phyloP scores from a whole-genome alignment of 768 basidiomycete genomes.

The Pleurotus citrinopileatus region DNA sequence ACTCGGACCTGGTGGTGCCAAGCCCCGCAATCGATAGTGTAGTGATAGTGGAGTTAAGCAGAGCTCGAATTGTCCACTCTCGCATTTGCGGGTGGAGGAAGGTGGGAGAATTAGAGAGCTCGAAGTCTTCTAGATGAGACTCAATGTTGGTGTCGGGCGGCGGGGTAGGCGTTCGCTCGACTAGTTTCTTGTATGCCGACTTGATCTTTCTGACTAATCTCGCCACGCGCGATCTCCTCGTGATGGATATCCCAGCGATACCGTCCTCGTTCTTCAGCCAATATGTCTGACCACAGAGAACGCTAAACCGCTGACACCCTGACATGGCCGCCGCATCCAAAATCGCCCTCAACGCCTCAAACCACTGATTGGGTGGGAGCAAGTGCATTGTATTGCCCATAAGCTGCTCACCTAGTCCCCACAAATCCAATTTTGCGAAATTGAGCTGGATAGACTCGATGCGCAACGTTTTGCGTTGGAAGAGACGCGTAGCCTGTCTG shows the following conservation, averaged over 20 bases:
- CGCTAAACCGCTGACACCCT: neutral
- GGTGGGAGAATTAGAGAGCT: constrained; percentile 9
- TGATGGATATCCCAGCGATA: neutral
- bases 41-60: constrained; percentile 11
- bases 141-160: neutral
- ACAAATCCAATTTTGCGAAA: neutral
- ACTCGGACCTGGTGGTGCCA: neutral
- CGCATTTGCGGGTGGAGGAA: constrained; percentile 11
- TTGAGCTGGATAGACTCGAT: constrained; percentile 3
- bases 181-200: neutral
- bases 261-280: neutral
- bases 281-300: constrained; percentile 1
- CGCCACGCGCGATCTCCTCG: neutral
- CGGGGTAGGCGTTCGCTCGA: neutral
- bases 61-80: constrained; percentile 15
- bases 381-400: constrained; percentile 2
- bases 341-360: neutral
- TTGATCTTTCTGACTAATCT: neutral
- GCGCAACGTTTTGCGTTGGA: neutral
- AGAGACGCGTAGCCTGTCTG: constrained; percentile 2
- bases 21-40: constrained; percentile 9
- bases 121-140: constrained; percentile 3
- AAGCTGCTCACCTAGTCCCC: neutral
- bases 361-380: neutral
- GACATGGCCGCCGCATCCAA: neutral